Conservation (phyloP, 2,329 filamentous ascomycete genomes). For the Aspergillus bombycis region DNA sequence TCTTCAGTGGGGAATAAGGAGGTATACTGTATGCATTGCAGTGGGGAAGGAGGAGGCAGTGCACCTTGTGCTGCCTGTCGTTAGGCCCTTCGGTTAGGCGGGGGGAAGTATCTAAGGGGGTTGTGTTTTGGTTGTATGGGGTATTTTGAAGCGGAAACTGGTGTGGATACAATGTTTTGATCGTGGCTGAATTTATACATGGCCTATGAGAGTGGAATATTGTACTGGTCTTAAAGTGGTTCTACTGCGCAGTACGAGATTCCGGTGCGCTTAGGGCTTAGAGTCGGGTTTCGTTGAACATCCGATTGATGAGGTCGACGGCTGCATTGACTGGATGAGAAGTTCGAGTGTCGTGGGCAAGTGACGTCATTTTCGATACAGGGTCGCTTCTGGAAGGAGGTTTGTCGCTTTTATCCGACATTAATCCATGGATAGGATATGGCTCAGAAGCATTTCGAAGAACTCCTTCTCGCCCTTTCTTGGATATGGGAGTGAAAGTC, state of each 20-base stretch:
- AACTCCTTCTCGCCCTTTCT: not conserved
- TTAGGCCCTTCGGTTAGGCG: not conserved
- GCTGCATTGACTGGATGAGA: not conserved
- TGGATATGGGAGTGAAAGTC: not conserved
- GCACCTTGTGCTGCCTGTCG: not conserved
- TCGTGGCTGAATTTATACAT: not conserved
- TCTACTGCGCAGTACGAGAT: no score
- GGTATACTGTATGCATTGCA: not conserved
- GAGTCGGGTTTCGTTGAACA: not conserved
- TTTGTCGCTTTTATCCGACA: slow-evolving; percentile 3
- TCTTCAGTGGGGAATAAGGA: not conserved
- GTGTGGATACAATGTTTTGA: not conserved
- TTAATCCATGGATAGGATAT: not conserved
- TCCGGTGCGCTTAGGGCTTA: not conserved
- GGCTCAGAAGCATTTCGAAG: no score
- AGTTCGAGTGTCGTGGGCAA: not conserved
- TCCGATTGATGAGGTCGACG: not conserved
- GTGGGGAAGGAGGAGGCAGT: not conserved
- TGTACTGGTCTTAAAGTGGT: not conserved
- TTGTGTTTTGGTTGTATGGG: not conserved
- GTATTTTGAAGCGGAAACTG: not conserved
- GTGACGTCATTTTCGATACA: not conserved
- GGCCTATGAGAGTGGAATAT: not conserved
- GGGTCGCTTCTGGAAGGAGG: not conserved
- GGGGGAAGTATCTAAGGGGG: not conserved